A percentile compares a stretch with the other conserved stretches of the same genome.
Evolutionary conservation across 805 yeast genomes (phyloP).

Genomic region (Komagataella ulmi): DNA sequence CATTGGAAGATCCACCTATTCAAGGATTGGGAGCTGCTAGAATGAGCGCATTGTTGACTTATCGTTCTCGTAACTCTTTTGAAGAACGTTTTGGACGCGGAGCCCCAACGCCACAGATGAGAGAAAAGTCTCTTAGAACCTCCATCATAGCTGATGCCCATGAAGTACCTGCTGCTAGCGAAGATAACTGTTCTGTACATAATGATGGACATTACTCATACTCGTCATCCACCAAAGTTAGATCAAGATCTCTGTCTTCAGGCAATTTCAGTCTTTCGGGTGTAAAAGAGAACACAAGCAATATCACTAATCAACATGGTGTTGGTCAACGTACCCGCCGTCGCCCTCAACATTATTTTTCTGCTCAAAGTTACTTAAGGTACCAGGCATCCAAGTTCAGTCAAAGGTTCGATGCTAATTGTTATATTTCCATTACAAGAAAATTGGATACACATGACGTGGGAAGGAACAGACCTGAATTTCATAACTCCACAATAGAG

Average conservation of each 20-base stretch:
- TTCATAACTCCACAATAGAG: conserved; percentile 23
- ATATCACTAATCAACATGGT: neutral
- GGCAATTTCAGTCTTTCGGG: neutral
- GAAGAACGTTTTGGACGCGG: conserved; percentile 88
- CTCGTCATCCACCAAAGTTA: neutral
- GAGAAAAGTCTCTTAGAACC: neutral
- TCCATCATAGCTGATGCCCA: neutral
- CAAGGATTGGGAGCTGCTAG: conserved; percentile 92
- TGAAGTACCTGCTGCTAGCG: conserved; percentile 22
- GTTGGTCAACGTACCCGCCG: conserved; percentile 18
- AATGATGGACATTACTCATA: conserved; percentile 56
- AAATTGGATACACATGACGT: conserved; percentile 94
- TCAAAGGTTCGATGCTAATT: conserved; percentile 87
- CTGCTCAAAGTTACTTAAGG: conserved; percentile 90
- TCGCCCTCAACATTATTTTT: conserved; percentile 53
- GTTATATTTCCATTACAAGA: conserved; percentile 87
- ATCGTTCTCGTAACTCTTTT: conserved; percentile 84
- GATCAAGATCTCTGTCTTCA: neutral
- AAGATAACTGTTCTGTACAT: conserved; percentile 74
- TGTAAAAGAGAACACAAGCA: neutral
- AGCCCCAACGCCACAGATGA: conserved; percentile 27
- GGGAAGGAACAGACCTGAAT: conserved; percentile 53
- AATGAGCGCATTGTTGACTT: conserved; percentile 91
- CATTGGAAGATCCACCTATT: conserved; percentile 64
- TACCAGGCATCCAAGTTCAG: conserved; percentile 92